These are phyloP conservation scores for Jackrogersella minutella DNA, from an alignment of 495 filamentous ascomycete species.

Conservation along the genomic window DNA sequence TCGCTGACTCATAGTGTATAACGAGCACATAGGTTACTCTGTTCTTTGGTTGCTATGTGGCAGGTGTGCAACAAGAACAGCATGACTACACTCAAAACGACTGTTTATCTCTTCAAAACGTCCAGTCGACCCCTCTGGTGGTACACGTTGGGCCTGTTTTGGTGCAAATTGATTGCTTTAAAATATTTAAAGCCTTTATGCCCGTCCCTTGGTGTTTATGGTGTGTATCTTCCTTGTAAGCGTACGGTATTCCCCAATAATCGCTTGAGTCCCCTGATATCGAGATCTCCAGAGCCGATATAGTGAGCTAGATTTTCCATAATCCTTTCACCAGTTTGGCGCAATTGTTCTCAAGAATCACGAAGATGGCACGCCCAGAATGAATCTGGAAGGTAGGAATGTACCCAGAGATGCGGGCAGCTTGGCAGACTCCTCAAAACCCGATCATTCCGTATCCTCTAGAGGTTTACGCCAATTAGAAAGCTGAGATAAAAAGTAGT, in stretches of 20 bases:
- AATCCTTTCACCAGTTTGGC: background rate
- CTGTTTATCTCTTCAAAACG: too few species aligned
- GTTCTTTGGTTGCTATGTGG: too few species aligned
- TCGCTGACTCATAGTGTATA: background rate
- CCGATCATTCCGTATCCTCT: background rate
- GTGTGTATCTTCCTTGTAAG: too few species aligned
- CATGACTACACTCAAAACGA: too few species aligned
- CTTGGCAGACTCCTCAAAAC: slow-evolving; percentile 18
- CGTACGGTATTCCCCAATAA: too few species aligned
- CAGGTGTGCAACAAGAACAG: too few species aligned
- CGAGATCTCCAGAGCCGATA: background rate
- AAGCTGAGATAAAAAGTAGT: background rate
- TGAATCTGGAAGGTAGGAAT: slow-evolving; percentile 30
- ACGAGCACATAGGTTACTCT: too few species aligned
- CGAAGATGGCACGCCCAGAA: slow-evolving; percentile 13
- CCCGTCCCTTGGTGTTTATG: too few species aligned
- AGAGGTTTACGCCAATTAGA: background rate
- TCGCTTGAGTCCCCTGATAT: background rate
- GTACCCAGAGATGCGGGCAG: slow-evolving; percentile 1
- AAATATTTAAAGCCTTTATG: too few species aligned
- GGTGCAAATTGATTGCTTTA: too few species aligned
- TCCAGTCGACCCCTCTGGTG: too few species aligned
- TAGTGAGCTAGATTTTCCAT: background rate
- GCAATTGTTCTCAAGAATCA: slow-evolving; percentile 21
- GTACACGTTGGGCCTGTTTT: too few species aligned